Conservation (phyloP, 2,329 filamentous ascomycete species). For the Orbilia ellipsospora region DNA sequence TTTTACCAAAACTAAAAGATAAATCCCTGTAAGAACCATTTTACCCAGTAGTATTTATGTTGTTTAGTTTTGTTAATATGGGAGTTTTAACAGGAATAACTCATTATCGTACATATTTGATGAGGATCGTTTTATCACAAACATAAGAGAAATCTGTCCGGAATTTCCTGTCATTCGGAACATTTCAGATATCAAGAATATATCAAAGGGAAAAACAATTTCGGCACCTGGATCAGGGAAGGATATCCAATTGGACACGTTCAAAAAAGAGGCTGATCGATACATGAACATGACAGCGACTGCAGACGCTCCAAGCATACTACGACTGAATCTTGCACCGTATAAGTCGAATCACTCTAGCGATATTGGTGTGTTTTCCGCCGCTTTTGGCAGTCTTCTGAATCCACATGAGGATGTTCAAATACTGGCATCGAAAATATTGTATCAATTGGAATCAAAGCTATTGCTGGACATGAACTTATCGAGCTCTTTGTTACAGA, state of each 20-base stretch:
- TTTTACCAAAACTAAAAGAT: neutral
- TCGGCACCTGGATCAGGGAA: neutral
- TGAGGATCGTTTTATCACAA: neutral
- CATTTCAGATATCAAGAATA: constrained; percentile 4
- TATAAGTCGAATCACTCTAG: neutral
- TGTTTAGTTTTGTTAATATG: too few species aligned
- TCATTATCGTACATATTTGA: constrained; percentile 6
- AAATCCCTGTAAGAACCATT: neutral
- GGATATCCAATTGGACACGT: neutral
- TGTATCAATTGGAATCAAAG: neutral
- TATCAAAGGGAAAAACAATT: neutral
- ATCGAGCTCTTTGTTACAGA: neutral
- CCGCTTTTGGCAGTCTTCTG: constrained; percentile 1
- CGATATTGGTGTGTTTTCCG: neutral
- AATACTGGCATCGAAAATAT: constrained; percentile 14
- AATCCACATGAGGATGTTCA: constrained; percentile 1
- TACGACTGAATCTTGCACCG: neutral
- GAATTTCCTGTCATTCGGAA: neutral
- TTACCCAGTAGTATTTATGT: neutral
- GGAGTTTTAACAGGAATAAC: neutral
- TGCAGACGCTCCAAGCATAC: neutral
- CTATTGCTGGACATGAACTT: neutral
- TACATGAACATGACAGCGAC: neutral
- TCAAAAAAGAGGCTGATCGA: neutral
- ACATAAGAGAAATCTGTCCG: neutral